Conservation (phyloP, 257 asterid genomes). For the Fraxinus excelsior region DNA sequence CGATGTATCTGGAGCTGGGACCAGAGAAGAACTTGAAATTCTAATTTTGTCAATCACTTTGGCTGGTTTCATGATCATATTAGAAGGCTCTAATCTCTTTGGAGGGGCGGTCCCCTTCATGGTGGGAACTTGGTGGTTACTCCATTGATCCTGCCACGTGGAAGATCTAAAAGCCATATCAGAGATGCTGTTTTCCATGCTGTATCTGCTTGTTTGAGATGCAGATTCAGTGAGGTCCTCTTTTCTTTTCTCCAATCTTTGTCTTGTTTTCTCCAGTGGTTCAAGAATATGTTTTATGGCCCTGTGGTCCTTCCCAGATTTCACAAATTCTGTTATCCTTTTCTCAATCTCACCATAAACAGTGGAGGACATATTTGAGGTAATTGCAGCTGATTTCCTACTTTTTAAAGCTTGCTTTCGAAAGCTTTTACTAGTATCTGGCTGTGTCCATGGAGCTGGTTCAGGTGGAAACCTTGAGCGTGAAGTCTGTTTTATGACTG, state of each 20-base stretch:
- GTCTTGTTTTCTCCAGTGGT: conserved; percentile 78
- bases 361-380: conserved; percentile 47
- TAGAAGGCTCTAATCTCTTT: conserved; percentile 43
- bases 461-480: conserved; percentile 67
- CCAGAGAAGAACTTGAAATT: conserved; percentile 34
- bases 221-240: conserved; percentile 41
- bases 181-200: conserved; percentile 25
- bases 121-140: conserved; percentile 34
- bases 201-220: conserved; percentile 34
- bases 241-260: conserved; percentile 44
- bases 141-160: conserved; percentile 27
- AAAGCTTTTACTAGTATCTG: conserved; percentile 40
- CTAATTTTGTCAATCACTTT: conserved; percentile 34
- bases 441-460: conserved; percentile 84
- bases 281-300: conserved; percentile 90
- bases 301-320: conserved; percentile 84
- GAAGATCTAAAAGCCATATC: conserved; percentile 28
- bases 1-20: conserved; percentile 29
- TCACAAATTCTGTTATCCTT: conserved; percentile 73
- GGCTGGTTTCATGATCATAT: conserved; percentile 44
- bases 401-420: conserved; percentile 42
- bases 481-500: conserved; percentile 38
- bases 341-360: conserved; percentile 85
- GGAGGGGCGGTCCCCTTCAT: conserved; percentile 39
- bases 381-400: conserved; percentile 36